Evolutionary conservation across 2,329 filamentous ascomycete genomes (phyloP), one percentile per base, ranked within the genome.

Genomic region (Periconia macrospinosa): DNA sequence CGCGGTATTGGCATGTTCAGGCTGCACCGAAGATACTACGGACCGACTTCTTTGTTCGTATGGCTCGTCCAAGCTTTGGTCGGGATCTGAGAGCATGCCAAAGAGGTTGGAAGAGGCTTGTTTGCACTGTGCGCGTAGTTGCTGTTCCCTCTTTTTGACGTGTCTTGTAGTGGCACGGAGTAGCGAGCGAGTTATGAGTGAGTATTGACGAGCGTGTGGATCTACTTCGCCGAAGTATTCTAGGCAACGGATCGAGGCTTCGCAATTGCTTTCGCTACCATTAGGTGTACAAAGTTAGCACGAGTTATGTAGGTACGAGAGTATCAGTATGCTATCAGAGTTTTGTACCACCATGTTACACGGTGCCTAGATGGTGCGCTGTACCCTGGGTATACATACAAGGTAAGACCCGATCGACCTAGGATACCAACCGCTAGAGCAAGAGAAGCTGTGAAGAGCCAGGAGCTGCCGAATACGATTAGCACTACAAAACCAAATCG

Each of bases 371-470:
- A n/a, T n/a, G n/a, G n/a, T n/a, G n/a, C n/a, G n/a, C n/a, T n/a
- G n/a, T n/a, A n/a, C n/a, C n/a, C n/a, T n/a, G n/a, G n/a, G n/a
- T n/a, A n/a, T n/a, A n/a, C n/a, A n/a, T n/a, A n/a, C n/a, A 69
- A 62, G 1, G 54, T 50, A 0, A 62, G 56, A 1, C 65, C 64
- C 6, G 63, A 63, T 27, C 66, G 53, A 1, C 67, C 67, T 2
- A 70, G 55, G 1, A 63, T 57, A 13, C 65, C 62, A 10, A 68
- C 66, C 18, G 63, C 61, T 33, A 70, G 27, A 2, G 69, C 66
- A 3, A 70, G 65, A 14, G 67, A 63, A 19, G 66, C 60, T 10
- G 67, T 69, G 37, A 69, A 70, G 7, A 70, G 61, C 67, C 67
- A 70, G 11, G 67, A 65, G 18, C 66, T 68, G 33, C 33, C 13